These are phyloP conservation scores for Neurospora discreta DNA, from an alignment of 495 filamentous ascomycete species.

Conservation along the genomic window DNA sequence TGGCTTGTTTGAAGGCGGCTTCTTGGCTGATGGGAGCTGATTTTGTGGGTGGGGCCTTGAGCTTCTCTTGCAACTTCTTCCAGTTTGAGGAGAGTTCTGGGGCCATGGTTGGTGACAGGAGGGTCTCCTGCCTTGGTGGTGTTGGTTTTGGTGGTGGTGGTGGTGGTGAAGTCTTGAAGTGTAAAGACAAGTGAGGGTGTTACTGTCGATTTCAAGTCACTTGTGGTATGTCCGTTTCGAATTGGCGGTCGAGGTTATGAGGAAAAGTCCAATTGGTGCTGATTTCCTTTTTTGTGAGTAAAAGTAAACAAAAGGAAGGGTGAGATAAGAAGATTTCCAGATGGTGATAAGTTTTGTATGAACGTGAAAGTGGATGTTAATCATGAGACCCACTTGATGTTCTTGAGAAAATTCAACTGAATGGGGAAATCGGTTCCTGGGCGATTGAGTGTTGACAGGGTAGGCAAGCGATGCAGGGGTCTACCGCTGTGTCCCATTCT, in stretches of 20 bases:
- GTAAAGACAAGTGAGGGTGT: background rate
- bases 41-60: constrained; percentile 42
- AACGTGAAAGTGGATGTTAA: background rate
- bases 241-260: background rate
- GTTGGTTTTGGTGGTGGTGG: too few species aligned
- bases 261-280: background rate
- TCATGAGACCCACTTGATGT: background rate
- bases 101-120: constrained; percentile 18
- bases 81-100: constrained; percentile 51
- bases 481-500: background rate
- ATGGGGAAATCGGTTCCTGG: background rate
- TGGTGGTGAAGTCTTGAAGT: background rate
- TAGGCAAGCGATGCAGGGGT: background rate
- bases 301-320: background rate
- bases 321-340: background rate
- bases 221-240: background rate
- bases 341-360: background rate
- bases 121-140: background rate
- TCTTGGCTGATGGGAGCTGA: constrained; percentile 15
- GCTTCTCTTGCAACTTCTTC: constrained; percentile 59
- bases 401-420: background rate
- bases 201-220: background rate
- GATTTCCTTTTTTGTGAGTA: background rate
- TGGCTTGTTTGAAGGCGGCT: background rate
- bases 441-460: background rate